Percentiles rank a stretch among this genome's conserved stretches.
phyloP scores from a whole-genome alignment of 1,284 basidiomycete species.

The Sanghuangporus weigelae region DNA sequence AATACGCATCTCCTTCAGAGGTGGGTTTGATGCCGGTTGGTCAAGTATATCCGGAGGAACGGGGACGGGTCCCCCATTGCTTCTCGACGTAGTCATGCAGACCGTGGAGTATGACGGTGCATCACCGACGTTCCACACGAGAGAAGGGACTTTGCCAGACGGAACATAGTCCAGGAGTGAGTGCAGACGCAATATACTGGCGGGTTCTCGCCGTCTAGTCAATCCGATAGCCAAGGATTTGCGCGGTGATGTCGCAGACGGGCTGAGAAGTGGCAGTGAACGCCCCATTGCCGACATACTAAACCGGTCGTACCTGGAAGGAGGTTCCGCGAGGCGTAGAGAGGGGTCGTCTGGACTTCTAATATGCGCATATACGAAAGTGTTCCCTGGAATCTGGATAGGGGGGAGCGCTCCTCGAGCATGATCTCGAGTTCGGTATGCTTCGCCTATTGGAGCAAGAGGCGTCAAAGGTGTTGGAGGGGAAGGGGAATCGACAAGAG shows the following conservation, averaged over 20 bases:
- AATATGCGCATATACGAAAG: not conserved
- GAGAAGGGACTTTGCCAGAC: not conserved
- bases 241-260: not conserved
- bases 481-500: constrained; percentile 13
- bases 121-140: constrained; percentile 12
- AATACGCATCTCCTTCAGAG: constrained; percentile 12
- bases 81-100: not conserved
- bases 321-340: not conserved
- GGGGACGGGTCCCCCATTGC: not conserved
- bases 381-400: not conserved
- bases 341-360: not conserved
- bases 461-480: constrained; percentile 9
- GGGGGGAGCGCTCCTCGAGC: not conserved
- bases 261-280: not conserved
- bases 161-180: not conserved
- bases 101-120: constrained; percentile 9
- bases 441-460: not conserved
- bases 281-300: not conserved
- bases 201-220: not conserved
- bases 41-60: not conserved
- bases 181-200: not conserved
- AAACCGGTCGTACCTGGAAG: not conserved
- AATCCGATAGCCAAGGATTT: not conserved
- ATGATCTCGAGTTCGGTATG: not conserved
- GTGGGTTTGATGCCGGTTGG: constrained; percentile 11